A percentile compares a stretch with the other conserved stretches of the same genome.
Conservation (phyloP, 1,284 basidiomycete species). For the Moesziomyces globuligerus region DNA sequence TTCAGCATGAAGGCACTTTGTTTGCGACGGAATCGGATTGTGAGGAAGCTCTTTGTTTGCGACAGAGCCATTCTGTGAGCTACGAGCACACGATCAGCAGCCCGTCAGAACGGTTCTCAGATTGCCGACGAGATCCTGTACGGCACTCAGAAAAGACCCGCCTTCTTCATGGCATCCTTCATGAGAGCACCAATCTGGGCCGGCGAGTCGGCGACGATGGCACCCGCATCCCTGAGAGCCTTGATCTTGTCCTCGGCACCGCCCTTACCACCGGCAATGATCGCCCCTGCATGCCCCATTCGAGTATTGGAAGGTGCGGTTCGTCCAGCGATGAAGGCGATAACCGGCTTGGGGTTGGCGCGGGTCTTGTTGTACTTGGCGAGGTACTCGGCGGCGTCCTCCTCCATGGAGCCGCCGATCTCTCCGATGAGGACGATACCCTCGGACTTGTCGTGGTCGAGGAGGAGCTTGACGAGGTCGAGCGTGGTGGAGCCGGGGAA, state of each 20-base stretch:
- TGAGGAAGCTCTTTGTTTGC: too few relatives aligned
- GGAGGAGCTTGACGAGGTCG: conserved; percentile 95
- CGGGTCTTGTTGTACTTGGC: conserved; percentile 91
- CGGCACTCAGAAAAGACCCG: conserved; percentile 49
- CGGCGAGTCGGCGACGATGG: conserved; percentile 91
- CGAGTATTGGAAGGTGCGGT: conserved; percentile 97
- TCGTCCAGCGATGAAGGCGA: conserved; percentile 93
- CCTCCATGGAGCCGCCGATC: conserved; percentile 99
- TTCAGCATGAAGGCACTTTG: too few relatives aligned
- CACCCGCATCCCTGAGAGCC: conserved; percentile 92
- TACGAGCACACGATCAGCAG: too few relatives aligned
- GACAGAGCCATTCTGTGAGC: too few relatives aligned
- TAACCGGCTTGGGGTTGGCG: conserved; percentile 89
- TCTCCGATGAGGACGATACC: conserved; percentile 98
- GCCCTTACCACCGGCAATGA: conserved; percentile 97
- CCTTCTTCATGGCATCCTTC: conserved; percentile 63
- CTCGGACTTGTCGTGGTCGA: conserved; percentile 79
- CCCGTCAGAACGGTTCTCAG: too few relatives aligned
- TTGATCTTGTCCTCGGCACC: conserved; percentile 94
- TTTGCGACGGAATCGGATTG: too few relatives aligned
- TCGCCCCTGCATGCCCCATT: conserved; percentile 86
- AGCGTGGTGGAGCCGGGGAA: conserved; percentile 97
- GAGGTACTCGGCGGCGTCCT: conserved; percentile 97
- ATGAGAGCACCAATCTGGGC: conserved; percentile 70
- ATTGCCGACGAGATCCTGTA: too few relatives aligned